Base-by-base conservation (phyloP, 208 protist species). In the Porcisia hertigi region DNA sequence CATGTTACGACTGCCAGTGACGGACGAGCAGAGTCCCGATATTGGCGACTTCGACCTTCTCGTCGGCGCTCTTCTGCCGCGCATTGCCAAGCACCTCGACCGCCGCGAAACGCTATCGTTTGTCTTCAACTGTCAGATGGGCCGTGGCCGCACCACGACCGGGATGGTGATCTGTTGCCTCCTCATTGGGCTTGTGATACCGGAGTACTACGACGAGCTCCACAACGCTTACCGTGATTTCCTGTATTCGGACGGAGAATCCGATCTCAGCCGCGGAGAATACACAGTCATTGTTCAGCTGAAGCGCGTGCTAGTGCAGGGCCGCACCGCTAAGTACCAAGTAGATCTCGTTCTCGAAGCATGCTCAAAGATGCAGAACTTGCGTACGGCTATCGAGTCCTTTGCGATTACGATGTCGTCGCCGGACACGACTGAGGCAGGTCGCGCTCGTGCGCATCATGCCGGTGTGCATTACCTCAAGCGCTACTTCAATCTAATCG, bases 91-190 rank as follows among this genome's bases (percentile, higher is more conserved):
- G 57, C 89, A 93, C 80, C 81, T 89, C 45, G 89, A 92, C 72
- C 86, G 86, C 36, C 83, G 85, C 41, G 91, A 94, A 74, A 91
- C 93, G 63, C 75, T 95, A 7, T 97, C 93, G 14, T 97, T 97
- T 74, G 91, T 97, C 41, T 97, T 97, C 76, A 97, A 97, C 76
- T 97, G 93, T 67, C 93, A 97, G 79, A 97, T 97, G 93, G 93
- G 93, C 34, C 89, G 93, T 14, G 93, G 93, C 20, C 93, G 93
- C 69, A 97, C 93, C 30, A 97, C 93, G 57, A 97, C 93, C 3
- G 93, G 93, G 5, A 97, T 97, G 93, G 93, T 97, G 64, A 78
- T 97, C 23, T 97, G 93, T 83, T 94, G 89, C 69, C 80, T 97
- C 30, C 73, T 97, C 55, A 95, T 97, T 57, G 93, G 93, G 14